Evolutionary conservation across 2,329 filamentous ascomycete genomes (phyloP), one percentile per base, ranked within the genome.

Genomic region (Stemphylium lycopersici): DNA sequence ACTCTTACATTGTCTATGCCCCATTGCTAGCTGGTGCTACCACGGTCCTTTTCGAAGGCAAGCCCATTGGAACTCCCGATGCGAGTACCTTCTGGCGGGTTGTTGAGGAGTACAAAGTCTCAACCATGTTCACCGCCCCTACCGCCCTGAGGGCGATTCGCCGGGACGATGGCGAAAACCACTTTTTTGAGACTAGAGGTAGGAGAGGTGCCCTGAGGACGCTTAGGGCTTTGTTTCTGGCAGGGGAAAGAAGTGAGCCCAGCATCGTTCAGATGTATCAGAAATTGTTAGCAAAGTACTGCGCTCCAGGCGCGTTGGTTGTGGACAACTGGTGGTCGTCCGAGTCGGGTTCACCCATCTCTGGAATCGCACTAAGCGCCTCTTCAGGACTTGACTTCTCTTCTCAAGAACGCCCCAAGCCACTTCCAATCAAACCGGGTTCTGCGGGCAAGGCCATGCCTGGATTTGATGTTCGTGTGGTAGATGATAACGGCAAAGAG

Each of bases 361-460:
- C 87, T 0, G 87, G 86, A 1, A 77, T 89, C 11, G 84, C 87
- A 4, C 77, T 89, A 29, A 83, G 86, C 2, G 85, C 90, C 3
- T 80, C 85, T 38, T 82, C 84, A 0, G 89, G 84, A 0, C 77
- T 80, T 45, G 76, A 86, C 54, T 81, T 84, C 44, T 74, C 70
- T 11, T 80, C 79, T 3, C 68, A 74, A 13, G 63, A 65, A 26
- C 70, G 70, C 6, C 57, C 72, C 43, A 77, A 77, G 34, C 83
- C 88, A 1, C 75, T 90, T 26, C 73, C 77, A 0, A 85, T 93
- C 70, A 92, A 89, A 65, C 90, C 92, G 0, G 93, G 93, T 1
- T 93, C 90, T 56, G 93, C 93, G 4, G 93, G 93, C 0, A 95
- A 96, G 71, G 84, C 92, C 0, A 91, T 96, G 87, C 93, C 92